Base-by-base conservation (phyloP, 169 alveolate genomes). In the Plasmodium adleri region DNA sequence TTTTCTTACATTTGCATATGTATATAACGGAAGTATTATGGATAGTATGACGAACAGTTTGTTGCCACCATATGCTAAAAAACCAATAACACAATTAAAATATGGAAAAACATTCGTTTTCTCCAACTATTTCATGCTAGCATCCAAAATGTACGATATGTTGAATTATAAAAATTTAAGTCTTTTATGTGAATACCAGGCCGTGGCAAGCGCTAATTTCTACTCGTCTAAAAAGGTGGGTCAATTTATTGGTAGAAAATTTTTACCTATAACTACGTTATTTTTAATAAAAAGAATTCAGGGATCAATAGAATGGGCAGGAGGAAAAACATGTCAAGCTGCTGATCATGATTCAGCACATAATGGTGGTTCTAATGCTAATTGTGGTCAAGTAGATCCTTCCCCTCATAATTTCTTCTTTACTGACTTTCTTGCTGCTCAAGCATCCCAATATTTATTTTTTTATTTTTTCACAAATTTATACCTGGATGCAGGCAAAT, bases 91-190 rank as follows among this genome's bases (percentile, higher is more conserved):
- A n/a, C n/a, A n/a, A n/a, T n/a, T n/a, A n/a, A n/a, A n/a, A n/a
- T n/a, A n/a, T n/a, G n/a, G n/a, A n/a, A n/a, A n/a, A n/a, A n/a
- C n/a, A n/a, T n/a, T n/a, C n/a, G n/a, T 78, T 8, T 45, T 78
- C 13, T 72, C 89, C 8, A 78, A 78, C 6, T 52, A 64, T 67
- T 78, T 22, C 5, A 45, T 13, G 15, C 17, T 78, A 15, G 22
- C 62, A 0, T 64, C 75, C 0, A 24, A 78, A 13, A 24, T 78
- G 0, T 78, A 52, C 52, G 15, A 68, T 5, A 5, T 78, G 5
- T 66, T 52, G 17, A 24, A 78, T 64, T 66, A 64, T 17, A 78
- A 78, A n/a, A 78, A 78, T n/a, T 52, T 78, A 43, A 78, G 89
- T 43, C 12, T 17, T 10, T 52, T 78, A 20, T 78, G 89, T 58